phyloP scores from a whole-genome alignment of 2,329 filamentous ascomycete genomes.

The Xylariaceae sp. region DNA sequence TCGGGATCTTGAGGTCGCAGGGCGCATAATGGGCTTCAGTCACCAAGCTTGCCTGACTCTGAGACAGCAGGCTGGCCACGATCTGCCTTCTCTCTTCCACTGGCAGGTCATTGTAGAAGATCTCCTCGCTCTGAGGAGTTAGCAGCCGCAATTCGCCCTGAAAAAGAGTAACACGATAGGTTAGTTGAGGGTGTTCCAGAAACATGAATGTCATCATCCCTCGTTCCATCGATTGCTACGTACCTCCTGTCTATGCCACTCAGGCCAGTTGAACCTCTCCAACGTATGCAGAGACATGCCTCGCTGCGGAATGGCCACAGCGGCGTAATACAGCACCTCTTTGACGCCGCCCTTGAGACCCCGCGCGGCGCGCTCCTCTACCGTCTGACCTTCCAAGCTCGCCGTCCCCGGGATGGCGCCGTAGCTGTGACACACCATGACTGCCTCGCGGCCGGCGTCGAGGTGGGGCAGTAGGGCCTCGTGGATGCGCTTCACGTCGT shows the following conservation, averaged over 20 bases:
- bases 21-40: not conserved
- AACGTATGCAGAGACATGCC: not conserved
- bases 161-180: not conserved
- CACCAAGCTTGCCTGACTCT: not conserved
- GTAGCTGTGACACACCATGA: not conserved
- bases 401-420: not conserved
- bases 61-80: not conserved
- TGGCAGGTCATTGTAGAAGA: not conserved
- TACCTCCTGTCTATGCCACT: too few species aligned
- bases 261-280: too few species aligned
- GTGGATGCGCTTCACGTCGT: conserved; percentile 33
- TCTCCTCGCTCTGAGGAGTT: too few species aligned
- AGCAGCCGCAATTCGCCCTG: not conserved
- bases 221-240: not conserved
- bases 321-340: not conserved
- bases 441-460: conserved; percentile 4
- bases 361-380: not conserved
- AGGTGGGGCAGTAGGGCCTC: conserved; percentile 30
- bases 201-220: not conserved
- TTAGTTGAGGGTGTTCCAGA: not conserved
- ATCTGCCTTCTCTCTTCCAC: not conserved
- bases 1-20: not conserved
- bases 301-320: not conserved
- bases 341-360: not conserved
- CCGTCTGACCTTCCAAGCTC: not conserved